These are phyloP conservation scores for Tarenaya hassleriana DNA, from an alignment of 345 rosid species.

Conservation along the genomic window DNA sequence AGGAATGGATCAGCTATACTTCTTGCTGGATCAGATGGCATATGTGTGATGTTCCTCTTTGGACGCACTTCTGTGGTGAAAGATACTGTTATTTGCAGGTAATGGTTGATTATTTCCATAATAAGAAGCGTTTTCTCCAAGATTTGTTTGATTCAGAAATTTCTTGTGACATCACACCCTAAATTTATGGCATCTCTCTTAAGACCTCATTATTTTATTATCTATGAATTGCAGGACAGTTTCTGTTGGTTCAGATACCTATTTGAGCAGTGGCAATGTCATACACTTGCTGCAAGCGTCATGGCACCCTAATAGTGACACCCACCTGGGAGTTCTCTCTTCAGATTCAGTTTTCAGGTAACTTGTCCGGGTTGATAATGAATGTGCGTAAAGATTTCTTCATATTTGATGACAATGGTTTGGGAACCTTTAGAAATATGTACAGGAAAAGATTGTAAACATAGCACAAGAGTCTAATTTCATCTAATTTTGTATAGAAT, in stretches of 20 bases:
- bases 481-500: conserved; percentile 2
- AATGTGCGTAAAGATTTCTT: conserved; percentile 3
- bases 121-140: conserved; percentile 1
- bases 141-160: background rate
- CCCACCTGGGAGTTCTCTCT: conserved; percentile 83
- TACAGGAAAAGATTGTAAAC: conserved; percentile 10
- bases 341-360: conserved; percentile 98
- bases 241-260: conserved; percentile 61
- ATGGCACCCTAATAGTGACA: conserved; percentile 86
- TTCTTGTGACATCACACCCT: conserved; percentile 3
- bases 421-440: background rate
- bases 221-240: conserved; percentile 54
- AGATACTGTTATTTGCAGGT: conserved; percentile 73
- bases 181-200: conserved; percentile 9
- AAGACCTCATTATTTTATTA: conserved; percentile 11
- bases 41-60: conserved; percentile 69
- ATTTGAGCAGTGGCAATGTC: conserved; percentile 46
- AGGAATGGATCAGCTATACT: conserved; percentile 70
- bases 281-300: conserved; percentile 50
- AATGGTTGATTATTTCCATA: background rate
- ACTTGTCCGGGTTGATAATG: conserved; percentile 8
- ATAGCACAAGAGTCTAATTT: background rate
- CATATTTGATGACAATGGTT: conserved; percentile 9
- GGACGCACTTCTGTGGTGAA: conserved; percentile 54
- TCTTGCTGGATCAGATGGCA: conserved; percentile 57